Evolutionary conservation across 2,329 filamentous ascomycete genomes (phyloP).

Genomic region (Scedosporium aurantiacum): DNA sequence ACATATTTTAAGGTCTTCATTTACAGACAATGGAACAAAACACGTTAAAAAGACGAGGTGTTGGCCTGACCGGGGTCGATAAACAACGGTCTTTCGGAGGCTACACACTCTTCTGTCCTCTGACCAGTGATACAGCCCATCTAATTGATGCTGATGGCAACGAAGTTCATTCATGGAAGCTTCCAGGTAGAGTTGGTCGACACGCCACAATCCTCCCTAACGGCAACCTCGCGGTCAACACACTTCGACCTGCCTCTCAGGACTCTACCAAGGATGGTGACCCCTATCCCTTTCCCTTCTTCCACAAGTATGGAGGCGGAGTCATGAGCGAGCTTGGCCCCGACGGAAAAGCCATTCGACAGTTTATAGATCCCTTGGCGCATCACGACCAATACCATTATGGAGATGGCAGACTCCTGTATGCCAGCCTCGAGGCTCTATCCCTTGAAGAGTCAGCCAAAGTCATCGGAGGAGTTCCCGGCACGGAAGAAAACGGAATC

Average conservation of each 20-base stretch:
- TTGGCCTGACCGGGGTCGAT: conserved; percentile 18
- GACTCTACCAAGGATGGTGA: conserved; percentile 8
- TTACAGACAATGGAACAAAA: conserved; percentile 19
- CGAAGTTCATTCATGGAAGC: conserved; percentile 18
- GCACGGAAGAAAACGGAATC: conserved; percentile 15
- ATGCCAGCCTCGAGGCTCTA: conserved; percentile 17
- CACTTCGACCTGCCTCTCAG: conserved; percentile 10
- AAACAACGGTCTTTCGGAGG: conserved; percentile 15
- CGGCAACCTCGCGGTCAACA: conserved; percentile 20
- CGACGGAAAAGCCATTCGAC: conserved; percentile 14
- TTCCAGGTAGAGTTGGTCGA: conserved; percentile 17
- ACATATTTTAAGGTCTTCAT: no score
- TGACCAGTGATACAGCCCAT: conserved; percentile 16
- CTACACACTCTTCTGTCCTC: conserved; percentile 19
- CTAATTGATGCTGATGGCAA: conserved; percentile 18
- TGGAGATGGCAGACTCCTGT: conserved; percentile 17
- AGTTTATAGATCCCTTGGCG: conserved; percentile 16
- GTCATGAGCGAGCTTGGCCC: conserved; percentile 19
- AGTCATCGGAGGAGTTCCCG: conserved; percentile 17
- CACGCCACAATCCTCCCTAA: conserved; percentile 18
- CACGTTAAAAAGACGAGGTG: conserved; percentile 17
- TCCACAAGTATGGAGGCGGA: conserved; percentile 19
- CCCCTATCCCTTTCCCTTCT: conserved; percentile 17
- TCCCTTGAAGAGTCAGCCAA: conserved; percentile 15
- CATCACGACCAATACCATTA: conserved; percentile 20